A percentile compares a stretch with the other conserved stretches of the same genome.
Conservation (phyloP, 495 filamentous ascomycete genomes). For the Patellaria atrata region DNA sequence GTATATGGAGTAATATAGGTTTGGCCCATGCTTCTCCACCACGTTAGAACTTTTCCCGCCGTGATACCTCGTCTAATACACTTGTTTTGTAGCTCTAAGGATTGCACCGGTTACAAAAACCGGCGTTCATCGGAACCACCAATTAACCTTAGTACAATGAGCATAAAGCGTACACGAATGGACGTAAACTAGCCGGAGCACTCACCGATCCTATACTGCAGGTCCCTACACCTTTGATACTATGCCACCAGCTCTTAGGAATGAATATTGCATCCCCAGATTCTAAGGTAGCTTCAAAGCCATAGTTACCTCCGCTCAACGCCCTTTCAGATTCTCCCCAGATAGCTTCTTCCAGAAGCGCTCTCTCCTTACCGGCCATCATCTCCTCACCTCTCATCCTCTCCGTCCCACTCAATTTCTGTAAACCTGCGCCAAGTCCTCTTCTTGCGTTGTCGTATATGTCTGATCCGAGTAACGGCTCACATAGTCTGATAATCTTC, state of each 20-base stretch:
- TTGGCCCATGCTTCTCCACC: too few species aligned
- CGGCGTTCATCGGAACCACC: conserved; percentile 66
- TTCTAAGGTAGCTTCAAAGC: conserved; percentile 41
- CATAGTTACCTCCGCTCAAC: conserved; percentile 19
- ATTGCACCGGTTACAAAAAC: background rate
- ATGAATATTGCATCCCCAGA: conserved; percentile 72
- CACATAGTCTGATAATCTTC: conserved; percentile 59
- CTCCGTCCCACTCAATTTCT: conserved; percentile 35
- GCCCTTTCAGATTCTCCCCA: conserved; percentile 51
- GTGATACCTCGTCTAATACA: too few species aligned
- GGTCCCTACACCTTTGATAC: conserved; percentile 56
- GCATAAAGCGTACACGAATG: conserved; percentile 24
- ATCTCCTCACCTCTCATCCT: conserved; percentile 71
- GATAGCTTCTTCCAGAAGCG: conserved; percentile 48
- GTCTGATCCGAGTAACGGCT: conserved; percentile 41
- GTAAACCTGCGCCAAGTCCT: conserved; percentile 29
- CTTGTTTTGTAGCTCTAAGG: too few species aligned
- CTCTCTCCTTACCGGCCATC: conserved; percentile 67
- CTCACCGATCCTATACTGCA: conserved; percentile 53
- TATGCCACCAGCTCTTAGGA: conserved; percentile 93
- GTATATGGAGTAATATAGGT: too few species aligned
- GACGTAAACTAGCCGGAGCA: conserved; percentile 10
- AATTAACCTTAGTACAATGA: conserved; percentile 56
- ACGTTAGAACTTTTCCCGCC: too few species aligned
- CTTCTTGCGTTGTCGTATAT: conserved; percentile 46